These are phyloP conservation scores for Sporobolomyces pararoseus DNA, from an alignment of 768 basidiomycete genomes.

Conservation along the genomic window DNA sequence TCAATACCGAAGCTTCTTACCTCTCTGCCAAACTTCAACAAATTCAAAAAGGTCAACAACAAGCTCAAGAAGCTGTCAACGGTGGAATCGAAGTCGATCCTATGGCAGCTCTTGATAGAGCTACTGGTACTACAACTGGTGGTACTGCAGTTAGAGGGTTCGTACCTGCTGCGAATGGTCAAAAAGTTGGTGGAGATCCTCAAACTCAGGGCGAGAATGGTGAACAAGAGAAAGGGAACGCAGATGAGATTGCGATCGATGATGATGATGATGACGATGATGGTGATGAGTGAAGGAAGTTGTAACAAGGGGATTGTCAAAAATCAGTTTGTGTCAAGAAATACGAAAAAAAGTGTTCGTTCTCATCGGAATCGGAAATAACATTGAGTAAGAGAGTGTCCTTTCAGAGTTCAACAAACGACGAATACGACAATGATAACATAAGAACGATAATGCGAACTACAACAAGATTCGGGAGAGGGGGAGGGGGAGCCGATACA, in stretches of 20 bases:
- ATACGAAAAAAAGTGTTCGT: too few species aligned
- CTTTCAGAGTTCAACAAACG: too few species aligned
- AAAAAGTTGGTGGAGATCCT: conserved; percentile 16
- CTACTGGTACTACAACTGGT: conserved; percentile 51
- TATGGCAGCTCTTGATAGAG: conserved; percentile 40
- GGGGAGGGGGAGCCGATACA: too few species aligned
- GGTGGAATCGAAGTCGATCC: conserved; percentile 34
- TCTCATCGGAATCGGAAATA: too few species aligned
- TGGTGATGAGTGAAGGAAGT: neutral
- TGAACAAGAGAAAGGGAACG: conserved; percentile 56
- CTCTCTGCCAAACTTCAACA: conserved; percentile 39
- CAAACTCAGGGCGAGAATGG: neutral
- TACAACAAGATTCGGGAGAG: too few species aligned
- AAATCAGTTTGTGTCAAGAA: too few species aligned
- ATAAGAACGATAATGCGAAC: too few species aligned
- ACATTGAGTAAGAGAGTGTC: too few species aligned
- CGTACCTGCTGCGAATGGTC: conserved; percentile 51
- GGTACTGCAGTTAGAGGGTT: conserved; percentile 63
- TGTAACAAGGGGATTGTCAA: too few species aligned
- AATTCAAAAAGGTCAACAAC: conserved; percentile 14
- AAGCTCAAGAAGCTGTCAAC: conserved; percentile 24
- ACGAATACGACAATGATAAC: too few species aligned
- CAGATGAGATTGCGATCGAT: conserved; percentile 83
- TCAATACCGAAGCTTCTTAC: conserved; percentile 86
- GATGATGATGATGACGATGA: conserved; percentile 60